These are phyloP conservation scores for Acer negundo DNA, from an alignment of 345 rosid genomes.

Conservation along the genomic window DNA sequence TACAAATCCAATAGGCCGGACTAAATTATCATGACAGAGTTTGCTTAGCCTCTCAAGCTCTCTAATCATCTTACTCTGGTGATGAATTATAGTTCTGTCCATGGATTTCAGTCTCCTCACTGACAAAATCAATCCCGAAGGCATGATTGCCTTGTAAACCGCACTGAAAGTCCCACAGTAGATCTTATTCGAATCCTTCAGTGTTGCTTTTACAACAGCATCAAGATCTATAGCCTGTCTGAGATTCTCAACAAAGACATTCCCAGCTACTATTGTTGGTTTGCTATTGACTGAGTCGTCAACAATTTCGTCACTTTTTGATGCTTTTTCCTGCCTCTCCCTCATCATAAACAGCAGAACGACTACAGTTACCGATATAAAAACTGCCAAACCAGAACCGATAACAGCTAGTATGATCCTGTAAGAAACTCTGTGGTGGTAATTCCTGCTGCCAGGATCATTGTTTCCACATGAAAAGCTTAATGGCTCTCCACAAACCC, in stretches of 20 bases:
- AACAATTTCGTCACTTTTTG: conserved; percentile 47
- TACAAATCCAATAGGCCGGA: conserved; percentile 79
- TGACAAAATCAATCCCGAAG: conserved; percentile 81
- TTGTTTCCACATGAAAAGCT: conserved; percentile 51
- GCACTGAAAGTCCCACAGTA: conserved; percentile 87
- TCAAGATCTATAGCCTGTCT: conserved; percentile 90
- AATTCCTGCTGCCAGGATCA: conserved; percentile 41
- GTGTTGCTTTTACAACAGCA: conserved; percentile 75
- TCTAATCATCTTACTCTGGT: conserved; percentile 91
- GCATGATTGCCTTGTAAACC: conserved; percentile 89
- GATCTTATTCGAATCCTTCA: conserved; percentile 83
- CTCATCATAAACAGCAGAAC: conserved; percentile 92
- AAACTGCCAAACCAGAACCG: conserved; percentile 91
- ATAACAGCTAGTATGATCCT: conserved; percentile 78
- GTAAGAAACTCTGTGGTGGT: conserved; percentile 84
- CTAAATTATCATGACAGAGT: conserved; percentile 87
- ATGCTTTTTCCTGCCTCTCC: conserved; percentile 89
- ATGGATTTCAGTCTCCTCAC: conserved; percentile 85
- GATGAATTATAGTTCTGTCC: conserved; percentile 82
- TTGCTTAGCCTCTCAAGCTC: conserved; percentile 96
- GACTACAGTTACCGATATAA: conserved; percentile 76
- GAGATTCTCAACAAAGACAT: conserved; percentile 80
- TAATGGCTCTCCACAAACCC: conserved; percentile 89
- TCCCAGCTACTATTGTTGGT: conserved; percentile 74
- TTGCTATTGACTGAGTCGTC: conserved; percentile 50